Evolutionary conservation across 495 filamentous ascomycete species (phyloP), one percentile per base, ranked within the genome.

Genomic region (Staphylotrichum tortipilum): DNA sequence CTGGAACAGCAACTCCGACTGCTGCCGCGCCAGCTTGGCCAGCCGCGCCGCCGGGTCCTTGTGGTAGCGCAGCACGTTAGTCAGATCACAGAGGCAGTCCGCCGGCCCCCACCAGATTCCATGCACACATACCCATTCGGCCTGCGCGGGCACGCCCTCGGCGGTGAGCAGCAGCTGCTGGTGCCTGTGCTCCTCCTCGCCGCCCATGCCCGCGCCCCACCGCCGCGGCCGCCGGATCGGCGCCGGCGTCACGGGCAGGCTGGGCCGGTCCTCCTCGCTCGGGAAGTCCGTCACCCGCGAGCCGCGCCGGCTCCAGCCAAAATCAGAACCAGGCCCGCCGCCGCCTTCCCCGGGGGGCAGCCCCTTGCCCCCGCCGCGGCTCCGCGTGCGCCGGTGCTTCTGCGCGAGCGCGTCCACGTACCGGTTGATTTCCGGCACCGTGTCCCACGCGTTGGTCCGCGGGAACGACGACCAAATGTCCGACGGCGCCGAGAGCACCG

Each of bases 211-310:
- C 7, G 15, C 53, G 45, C 55, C 63, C 69, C 64, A 69, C 47
- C 63, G 66, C 22, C 50, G 65, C 38, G 54, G 52, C 46, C 65
- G 61, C 24, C 79, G 72, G 50, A 87, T 77, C 3, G 89, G 87
- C 2, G 86, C 86, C 2, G 89, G 89, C 11, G 89, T 95, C 22
- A 95, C 89, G 15, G 89, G 88, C n/a, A 95, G 75, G 57, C 85
- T 89, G 35, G 89, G 89, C 15, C 89, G 78, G 64, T 95, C 89
- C 51, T 78, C 65, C 63, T 84, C 86, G 54, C 78, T 84, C 3
- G 89, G 89, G 68, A 95, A 95, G 68, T 94, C 87, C 22, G 88
- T 94, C 19, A 94, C 67, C 53, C 71, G 83, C 49, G 79, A 76
- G 61, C 77, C 79, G 46, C 73, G 72, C 29, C 73, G 63, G 47